Conservation (phyloP, 2,329 filamentous ascomycete genomes). For the Trichocomaceae sp. region DNA sequence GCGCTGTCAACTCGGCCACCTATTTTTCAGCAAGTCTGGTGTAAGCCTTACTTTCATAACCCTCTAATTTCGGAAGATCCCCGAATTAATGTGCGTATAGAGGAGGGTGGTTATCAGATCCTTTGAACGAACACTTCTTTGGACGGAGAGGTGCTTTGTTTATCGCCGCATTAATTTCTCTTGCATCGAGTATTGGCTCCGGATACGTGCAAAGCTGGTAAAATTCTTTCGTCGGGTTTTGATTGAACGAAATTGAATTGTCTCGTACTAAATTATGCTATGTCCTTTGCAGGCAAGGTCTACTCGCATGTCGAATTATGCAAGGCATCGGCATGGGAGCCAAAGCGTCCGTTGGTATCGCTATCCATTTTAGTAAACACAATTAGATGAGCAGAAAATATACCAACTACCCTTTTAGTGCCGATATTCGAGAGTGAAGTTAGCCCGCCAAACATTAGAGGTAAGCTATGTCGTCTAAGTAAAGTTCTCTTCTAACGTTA, state of each 20-base stretch:
- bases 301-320: conserved; percentile 26
- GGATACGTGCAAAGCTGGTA: conserved; percentile 23
- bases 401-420: conserved; percentile 22
- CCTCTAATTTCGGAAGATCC: no score
- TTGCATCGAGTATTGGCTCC: conserved; percentile 24
- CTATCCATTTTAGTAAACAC: not conserved
- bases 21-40: conserved; percentile 27
- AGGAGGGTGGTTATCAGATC: conserved; percentile 1
- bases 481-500: conserved; percentile 9
- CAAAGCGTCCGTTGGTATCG: conserved; percentile 23
- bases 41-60: conserved; percentile 2
- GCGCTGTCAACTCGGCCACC: conserved; percentile 26
- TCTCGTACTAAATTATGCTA: no score
- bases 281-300: not conserved
- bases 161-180: conserved; percentile 23
- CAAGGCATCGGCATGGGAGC: conserved; percentile 30
- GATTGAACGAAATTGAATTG: not conserved
- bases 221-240: not conserved
- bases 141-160: conserved; percentile 23
- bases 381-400: conserved; percentile 14
- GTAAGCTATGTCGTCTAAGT: conserved; percentile 7
- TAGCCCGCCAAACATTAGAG: conserved; percentile 13
- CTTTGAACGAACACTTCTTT: conserved; percentile 22
- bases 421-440: conserved; percentile 30
- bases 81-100: no score